Evolutionary conservation across 441 rosid species (phyloP), one percentile per base, ranked within the genome.

Genomic region (Breynia disticha): DNA sequence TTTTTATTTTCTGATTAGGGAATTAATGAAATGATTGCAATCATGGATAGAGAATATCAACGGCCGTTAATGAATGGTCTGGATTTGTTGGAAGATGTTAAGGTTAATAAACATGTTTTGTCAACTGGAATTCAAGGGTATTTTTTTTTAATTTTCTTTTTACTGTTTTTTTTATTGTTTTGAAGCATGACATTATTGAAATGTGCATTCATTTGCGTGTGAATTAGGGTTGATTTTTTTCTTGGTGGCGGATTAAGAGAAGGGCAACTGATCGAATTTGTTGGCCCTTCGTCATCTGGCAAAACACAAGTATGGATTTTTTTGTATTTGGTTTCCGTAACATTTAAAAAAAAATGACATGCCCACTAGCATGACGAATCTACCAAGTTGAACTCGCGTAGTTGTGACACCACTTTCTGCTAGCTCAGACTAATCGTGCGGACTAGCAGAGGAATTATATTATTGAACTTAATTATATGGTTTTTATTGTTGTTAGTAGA

Each of bases 201-300:
- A 16, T n/a, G 3, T 52, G 28, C 10, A 7, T 48, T 43, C 65
- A 17, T 0, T 14, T 45, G 5, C 2, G 59, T 52, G 50, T 53
- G 52, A 49, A 54, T 47, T 71, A 87, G 96, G 72, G 39, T 75
- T 62, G 97, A 89, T 70, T 64, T 66, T n/a, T 71, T 86, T 54
- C 90, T 86, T 61, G 71, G 64, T 50, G 95, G 90, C 55, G 97
- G 95, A 50, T 45, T 89, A 38, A 57, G 76, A 38, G 70, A 61
- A 54, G 97, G 95, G 52, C 90, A 77, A 54, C 60, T 86, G 46
- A 86, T 86, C 16, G 95, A 89, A 76, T 60, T 89, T 56, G 90
- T 76, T 16, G 97, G 97, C 52, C 86, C 82, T 32, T 89, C 97
- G 0, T 72, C 95, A 47, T 86, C 95, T 48, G 93, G 95, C 61